These are phyloP conservation scores for Protea cynaroides DNA, from an alignment of 164 flowering plant species.

Conservation along the genomic window DNA sequence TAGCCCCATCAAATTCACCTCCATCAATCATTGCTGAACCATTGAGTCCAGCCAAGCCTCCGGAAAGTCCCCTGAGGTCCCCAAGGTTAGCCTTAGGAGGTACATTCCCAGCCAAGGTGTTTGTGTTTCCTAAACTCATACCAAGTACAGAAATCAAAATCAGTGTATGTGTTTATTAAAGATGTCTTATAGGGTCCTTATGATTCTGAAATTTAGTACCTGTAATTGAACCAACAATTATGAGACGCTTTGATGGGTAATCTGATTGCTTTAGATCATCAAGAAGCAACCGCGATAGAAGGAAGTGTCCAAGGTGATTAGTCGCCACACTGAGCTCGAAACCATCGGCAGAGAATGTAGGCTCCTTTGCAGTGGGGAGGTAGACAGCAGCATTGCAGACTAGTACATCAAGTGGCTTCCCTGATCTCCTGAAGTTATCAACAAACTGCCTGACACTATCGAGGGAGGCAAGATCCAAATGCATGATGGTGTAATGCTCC, in stretches of 20 bases:
- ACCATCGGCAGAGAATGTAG: constrained; percentile 86
- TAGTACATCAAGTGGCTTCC: constrained; percentile 73
- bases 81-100: constrained; percentile 99
- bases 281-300: constrained; percentile 70
- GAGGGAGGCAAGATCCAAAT: constrained; percentile 92
- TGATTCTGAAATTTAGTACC: constrained; percentile 31
- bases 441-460: constrained; percentile 96
- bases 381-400: constrained; percentile 99
- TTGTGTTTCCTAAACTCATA: constrained; percentile 69
- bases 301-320: constrained; percentile 95
- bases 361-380: constrained; percentile 89
- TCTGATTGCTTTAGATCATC: constrained; percentile 82
- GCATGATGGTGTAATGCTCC: constrained; percentile 84
- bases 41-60: constrained; percentile 76
- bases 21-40: constrained; percentile 94
- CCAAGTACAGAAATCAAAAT: background rate
- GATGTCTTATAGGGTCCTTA: background rate
- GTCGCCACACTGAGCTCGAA: constrained; percentile 94
- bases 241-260: constrained; percentile 79
- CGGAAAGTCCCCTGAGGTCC: constrained; percentile 87
- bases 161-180: background rate
- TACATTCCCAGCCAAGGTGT: constrained; percentile 95
- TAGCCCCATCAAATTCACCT: constrained; percentile 92
- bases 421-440: constrained; percentile 62
- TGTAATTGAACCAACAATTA: constrained; percentile 95